Base-by-base conservation (phyloP, 192 early-diverging fungal genomes). In the Coemansia sp. region DNA sequence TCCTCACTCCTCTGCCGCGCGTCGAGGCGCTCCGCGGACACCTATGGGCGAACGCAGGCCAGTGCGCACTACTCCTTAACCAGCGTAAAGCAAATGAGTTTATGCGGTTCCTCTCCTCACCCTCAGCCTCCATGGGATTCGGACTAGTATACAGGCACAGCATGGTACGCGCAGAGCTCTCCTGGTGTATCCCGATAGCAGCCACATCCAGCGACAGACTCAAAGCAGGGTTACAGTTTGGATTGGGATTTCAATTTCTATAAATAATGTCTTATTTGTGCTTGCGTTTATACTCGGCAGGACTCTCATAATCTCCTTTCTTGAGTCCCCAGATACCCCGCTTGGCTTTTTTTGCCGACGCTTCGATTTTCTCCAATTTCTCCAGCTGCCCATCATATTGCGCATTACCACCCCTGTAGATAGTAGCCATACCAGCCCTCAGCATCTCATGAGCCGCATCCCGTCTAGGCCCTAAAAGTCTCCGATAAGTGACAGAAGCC, bases 81-180 rank as follows among this genome's bases (percentile, higher is more conserved):
- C 11, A 34, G 36, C 74, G 75, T 29, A 75, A 72, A 1, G 80
- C 66, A 77, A 80, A 31, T 4, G n/a, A 85, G 42, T 20, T 87
- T 18, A 55, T 69, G 29, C 75, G 84, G 36, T 77, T 92, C 62
- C 71, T 85, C 12, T 68, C 77, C 31, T 85, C 88, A 9, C 93
- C 96, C 9, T 91, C 90, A 42, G 86, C 91, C 3, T 87, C 94
- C 1, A 86, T 88, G 1, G 96, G 97, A 16, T 63, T 94, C 16
- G 97, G 97, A 49, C 82, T 99, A 34, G 91, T 91, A 11, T 93
- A 93, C 36, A 90, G 89, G 43, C 96, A 97, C 75, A 91, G 90
- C 63, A 88, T 94, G 44, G 88, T 95, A 44, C 88, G 96, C 15
- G 87, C 94, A 3, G 97, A 99, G 82, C 76, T 99, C 24, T 98